Evolutionary conservation across 768 basidiomycete species (phyloP).

Genomic region (Psilocybe azurescens): DNA sequence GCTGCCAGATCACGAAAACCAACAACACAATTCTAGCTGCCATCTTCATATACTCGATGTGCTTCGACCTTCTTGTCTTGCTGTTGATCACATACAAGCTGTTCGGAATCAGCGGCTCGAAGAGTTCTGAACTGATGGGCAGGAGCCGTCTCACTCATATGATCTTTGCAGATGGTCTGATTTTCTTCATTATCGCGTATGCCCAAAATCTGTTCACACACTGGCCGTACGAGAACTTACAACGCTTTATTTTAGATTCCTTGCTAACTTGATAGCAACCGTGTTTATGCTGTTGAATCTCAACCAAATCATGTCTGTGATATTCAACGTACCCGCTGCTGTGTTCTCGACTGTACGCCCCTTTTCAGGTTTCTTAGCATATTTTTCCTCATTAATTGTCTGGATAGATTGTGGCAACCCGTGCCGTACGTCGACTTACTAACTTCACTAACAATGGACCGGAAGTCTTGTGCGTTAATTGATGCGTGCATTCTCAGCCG

Average conservation of each 20-base stretch:
- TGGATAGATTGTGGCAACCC: constrained; percentile 59
- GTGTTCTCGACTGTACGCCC: constrained; percentile 52
- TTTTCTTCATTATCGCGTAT: constrained; percentile 79
- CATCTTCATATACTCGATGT: constrained; percentile 80
- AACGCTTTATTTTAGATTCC: constrained; percentile 37
- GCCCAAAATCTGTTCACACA: constrained; percentile 23
- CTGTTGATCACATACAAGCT: constrained; percentile 66
- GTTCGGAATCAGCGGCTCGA: constrained; percentile 27
- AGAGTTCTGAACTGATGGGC: constrained; percentile 24
- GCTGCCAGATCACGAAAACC: constrained; percentile 62
- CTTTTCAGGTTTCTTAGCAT: background rate
- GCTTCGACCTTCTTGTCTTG: constrained; percentile 69
- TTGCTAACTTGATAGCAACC: constrained; percentile 49
- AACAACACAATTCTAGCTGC: constrained; percentile 69
- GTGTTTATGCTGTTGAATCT: constrained; percentile 70
- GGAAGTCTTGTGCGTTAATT: constrained; percentile 50
- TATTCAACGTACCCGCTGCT: constrained; percentile 71
- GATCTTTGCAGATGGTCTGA: constrained; percentile 74
- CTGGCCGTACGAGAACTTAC: too few relatives aligned
- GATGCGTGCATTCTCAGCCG: background rate
- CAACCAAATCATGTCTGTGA: constrained; percentile 69
- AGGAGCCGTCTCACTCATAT: constrained; percentile 58
- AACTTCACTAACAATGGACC: constrained; percentile 49
- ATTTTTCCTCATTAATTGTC: background rate
- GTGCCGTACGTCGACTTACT: constrained; percentile 62